Percentiles rank a stretch among this genome's conserved stretches.
Conservation (phyloP, 1,284 basidiomycete species). For the Bjerkandera adusta region DNA sequence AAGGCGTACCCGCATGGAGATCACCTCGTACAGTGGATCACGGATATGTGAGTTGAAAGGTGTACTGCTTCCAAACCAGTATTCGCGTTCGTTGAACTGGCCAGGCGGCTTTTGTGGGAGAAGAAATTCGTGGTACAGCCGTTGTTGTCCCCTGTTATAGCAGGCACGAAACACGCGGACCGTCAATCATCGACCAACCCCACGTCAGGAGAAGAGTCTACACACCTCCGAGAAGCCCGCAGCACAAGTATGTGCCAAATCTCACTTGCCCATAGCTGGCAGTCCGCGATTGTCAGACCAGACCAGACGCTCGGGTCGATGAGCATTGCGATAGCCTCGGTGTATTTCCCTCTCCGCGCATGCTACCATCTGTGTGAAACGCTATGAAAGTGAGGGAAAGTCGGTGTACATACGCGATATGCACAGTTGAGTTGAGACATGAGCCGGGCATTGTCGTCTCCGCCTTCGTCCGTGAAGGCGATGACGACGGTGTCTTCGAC, state of each 20-base stretch:
- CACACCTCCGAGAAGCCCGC: constrained; percentile 65
- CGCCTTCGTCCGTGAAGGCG: constrained; percentile 57
- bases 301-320: constrained; percentile 70
- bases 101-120: constrained; percentile 55
- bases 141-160: constrained; percentile 53
- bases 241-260: constrained; percentile 74
- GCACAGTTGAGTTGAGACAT: constrained; percentile 62
- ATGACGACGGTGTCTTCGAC: constrained; percentile 70
- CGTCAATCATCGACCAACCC: constrained; percentile 4
- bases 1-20: constrained; percentile 55
- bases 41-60: constrained; percentile 48
- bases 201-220: constrained; percentile 7
- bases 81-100: constrained; percentile 50
- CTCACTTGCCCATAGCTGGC: constrained; percentile 65
- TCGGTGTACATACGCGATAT: constrained; percentile 47
- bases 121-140: constrained; percentile 62
- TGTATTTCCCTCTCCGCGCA: constrained; percentile 67
- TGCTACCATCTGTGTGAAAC: constrained; percentile 36
- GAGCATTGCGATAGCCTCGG: constrained; percentile 57
- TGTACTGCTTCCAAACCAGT: constrained; percentile 38
- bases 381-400: not conserved
- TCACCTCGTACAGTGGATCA: constrained; percentile 59
- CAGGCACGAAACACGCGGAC: not conserved
- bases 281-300: constrained; percentile 60
- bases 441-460: constrained; percentile 59